Percentiles rank a stretch among this genome's conserved stretches.
Conservation (phyloP, 768 basidiomycete genomes). For the Naematelia aurantialba region DNA sequence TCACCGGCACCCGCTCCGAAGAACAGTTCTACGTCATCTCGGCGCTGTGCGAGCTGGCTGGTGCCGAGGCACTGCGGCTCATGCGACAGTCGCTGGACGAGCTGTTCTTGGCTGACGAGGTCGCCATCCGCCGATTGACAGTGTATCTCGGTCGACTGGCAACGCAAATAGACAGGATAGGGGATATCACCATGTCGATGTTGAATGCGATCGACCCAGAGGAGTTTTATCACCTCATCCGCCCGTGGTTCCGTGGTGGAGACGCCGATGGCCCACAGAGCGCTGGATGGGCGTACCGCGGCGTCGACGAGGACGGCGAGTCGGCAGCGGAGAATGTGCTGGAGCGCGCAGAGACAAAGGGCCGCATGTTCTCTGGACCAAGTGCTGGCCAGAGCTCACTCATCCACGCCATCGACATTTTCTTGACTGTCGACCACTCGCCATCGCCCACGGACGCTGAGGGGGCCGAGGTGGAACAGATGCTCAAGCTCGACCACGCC, state of each 20-base stretch:
- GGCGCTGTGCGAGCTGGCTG: conserved; percentile 77
- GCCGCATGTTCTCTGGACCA: conserved; percentile 66
- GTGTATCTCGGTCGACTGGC: conserved; percentile 65
- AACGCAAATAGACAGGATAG: conserved; percentile 63
- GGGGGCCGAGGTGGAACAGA: background rate
- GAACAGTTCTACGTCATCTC: conserved; percentile 83
- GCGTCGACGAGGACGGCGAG: conserved; percentile 56
- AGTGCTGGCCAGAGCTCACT: conserved; percentile 91
- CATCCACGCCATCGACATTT: conserved; percentile 57
- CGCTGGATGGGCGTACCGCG: conserved; percentile 64
- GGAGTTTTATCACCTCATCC: conserved; percentile 78
- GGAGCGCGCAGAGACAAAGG: conserved; percentile 19
- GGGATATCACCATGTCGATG: conserved; percentile 61
- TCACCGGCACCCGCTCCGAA: conserved; percentile 77
- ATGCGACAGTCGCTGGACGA: conserved; percentile 87
- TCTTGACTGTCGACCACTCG: conserved; percentile 54
- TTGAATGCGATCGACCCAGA: conserved; percentile 68
- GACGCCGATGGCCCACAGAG: conserved; percentile 54
- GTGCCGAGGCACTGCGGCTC: conserved; percentile 75
- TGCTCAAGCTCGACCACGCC: background rate
- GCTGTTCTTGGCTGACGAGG: conserved; percentile 70
- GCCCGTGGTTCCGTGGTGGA: conserved; percentile 91
- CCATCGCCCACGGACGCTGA: conserved; percentile 17
- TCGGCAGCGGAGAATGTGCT: conserved; percentile 50
- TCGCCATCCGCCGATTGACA: conserved; percentile 65